Evolutionary conservation across 2,329 filamentous ascomycete species (phyloP).

Genomic region (Fusarium agapanthi): DNA sequence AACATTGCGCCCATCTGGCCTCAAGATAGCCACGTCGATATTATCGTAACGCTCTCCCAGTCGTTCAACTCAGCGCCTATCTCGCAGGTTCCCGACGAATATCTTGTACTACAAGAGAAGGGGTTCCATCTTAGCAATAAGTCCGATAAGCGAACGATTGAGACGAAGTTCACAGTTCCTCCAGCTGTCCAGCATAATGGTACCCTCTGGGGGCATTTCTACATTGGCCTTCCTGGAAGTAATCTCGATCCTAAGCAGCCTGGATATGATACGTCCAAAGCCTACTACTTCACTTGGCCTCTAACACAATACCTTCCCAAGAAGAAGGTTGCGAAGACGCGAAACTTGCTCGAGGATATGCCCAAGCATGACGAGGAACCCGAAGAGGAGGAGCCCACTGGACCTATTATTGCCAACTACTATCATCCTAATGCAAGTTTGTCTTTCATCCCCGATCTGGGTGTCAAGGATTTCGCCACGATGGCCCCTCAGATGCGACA

Average conservation of each 20-base stretch:
- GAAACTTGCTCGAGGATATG: conserved; percentile 78
- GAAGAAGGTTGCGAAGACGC: conserved; percentile 88
- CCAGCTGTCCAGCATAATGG: conserved; percentile 86
- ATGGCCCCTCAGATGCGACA: conserved; percentile 79
- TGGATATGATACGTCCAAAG: conserved; percentile 76
- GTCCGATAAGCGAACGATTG: conserved; percentile 78
- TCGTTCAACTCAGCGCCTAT: conserved; percentile 75
- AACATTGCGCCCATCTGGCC: conserved; percentile 90
- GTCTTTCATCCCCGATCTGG: conserved; percentile 83
- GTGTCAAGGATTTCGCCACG: conserved; percentile 70
- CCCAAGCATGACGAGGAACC: conserved; percentile 53
- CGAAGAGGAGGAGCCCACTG: conserved; percentile 63
- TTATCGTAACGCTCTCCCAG: conserved; percentile 84
- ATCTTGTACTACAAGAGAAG: conserved; percentile 81
- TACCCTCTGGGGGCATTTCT: conserved; percentile 95
- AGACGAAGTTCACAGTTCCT: conserved; percentile 81
- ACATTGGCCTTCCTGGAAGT: conserved; percentile 79
- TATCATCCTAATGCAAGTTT: conserved; percentile 96
- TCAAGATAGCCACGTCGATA: conserved; percentile 78
- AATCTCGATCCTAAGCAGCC: conserved; percentile 78
- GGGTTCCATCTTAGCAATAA: conserved; percentile 81
- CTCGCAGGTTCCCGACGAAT: conserved; percentile 69
- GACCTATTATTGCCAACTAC: conserved; percentile 81
- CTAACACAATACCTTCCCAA: conserved; percentile 90
- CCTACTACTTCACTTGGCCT: conserved; percentile 85